Evolutionary conservation across 345 rosid species (phyloP).

Genomic region (Aquilaria sinensis): DNA sequence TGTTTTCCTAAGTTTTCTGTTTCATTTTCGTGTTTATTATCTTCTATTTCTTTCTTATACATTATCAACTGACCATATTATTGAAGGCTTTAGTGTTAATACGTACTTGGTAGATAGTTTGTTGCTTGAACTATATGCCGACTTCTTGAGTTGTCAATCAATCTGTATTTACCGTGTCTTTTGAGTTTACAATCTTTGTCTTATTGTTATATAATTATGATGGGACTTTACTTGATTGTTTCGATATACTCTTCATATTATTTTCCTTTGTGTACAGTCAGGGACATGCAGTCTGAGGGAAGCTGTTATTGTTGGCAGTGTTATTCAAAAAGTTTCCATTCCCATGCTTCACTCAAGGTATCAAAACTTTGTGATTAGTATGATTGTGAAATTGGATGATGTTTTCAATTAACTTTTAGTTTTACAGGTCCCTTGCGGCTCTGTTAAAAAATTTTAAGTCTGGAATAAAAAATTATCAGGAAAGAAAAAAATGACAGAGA

Average conservation of each 20-base stretch:
- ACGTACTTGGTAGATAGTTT: too few relatives aligned
- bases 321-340: slow-evolving; percentile 74
- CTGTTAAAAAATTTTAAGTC: too few relatives aligned
- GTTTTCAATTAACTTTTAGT: too few relatives aligned
- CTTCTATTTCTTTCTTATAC: background rate
- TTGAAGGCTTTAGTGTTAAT: background rate
- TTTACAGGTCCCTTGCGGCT: too few relatives aligned
- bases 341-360: slow-evolving; percentile 96
- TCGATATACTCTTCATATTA: background rate
- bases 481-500: too few relatives aligned
- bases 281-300: slow-evolving; percentile 92
- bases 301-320: slow-evolving; percentile 88
- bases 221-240: background rate
- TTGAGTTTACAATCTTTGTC: background rate
- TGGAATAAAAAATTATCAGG: too few relatives aligned
- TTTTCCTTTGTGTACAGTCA: slow-evolving; percentile 45
- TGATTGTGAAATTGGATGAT: slow-evolving; percentile 1
- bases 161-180: background rate
- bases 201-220: too few relatives aligned
- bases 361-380: background rate
- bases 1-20: background rate
- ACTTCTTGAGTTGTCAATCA: background rate
- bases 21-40: background rate
- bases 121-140: background rate
- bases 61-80: background rate